Conservation (phyloP, 805 yeast species). For the Candida andamanensis region DNA sequence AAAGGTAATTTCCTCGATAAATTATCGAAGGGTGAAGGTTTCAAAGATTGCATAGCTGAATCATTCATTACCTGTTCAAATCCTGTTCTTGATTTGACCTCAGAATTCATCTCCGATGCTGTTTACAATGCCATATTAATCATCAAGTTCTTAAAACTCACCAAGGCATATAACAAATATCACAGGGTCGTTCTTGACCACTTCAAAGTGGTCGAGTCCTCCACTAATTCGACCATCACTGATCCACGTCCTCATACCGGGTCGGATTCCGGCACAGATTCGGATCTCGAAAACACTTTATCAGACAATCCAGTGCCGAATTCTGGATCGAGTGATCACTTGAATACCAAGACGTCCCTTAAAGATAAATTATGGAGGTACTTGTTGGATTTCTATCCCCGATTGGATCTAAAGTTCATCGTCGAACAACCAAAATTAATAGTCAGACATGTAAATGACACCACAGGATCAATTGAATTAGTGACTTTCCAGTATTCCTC, state of each 20-base stretch:
- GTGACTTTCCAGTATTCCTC: conserved; percentile 31
- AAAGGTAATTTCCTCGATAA: conserved; percentile 32
- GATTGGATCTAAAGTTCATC: conserved; percentile 22
- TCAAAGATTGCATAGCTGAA: conserved; percentile 33
- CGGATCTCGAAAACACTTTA: conserved; percentile 9
- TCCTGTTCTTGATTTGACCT: conserved; percentile 35
- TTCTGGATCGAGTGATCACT: neutral
- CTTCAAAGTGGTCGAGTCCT: conserved; percentile 3
- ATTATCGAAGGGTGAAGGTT: conserved; percentile 30
- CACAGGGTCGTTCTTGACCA: conserved; percentile 3
- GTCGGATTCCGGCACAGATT: conserved; percentile 2
- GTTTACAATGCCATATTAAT: conserved; percentile 29
- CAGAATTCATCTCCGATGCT: conserved; percentile 26
- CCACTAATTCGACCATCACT: neutral
- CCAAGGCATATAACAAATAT: conserved; percentile 11
- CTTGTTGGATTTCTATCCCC: conserved; percentile 29
- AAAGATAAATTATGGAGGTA: conserved; percentile 16
- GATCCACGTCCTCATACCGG: no score
- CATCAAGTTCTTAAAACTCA: conserved; percentile 21
- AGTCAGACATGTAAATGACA: conserved; percentile 12
- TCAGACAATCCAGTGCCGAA: conserved; percentile 2
- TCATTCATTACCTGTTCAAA: conserved; percentile 32
- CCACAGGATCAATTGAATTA: conserved; percentile 12
- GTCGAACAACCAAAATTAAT: conserved; percentile 31
- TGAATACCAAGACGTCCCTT: conserved; percentile 4